phyloP scores from a whole-genome alignment of 202 grass and related monocot genomes.

The Schoenoplectus triqueter region DNA sequence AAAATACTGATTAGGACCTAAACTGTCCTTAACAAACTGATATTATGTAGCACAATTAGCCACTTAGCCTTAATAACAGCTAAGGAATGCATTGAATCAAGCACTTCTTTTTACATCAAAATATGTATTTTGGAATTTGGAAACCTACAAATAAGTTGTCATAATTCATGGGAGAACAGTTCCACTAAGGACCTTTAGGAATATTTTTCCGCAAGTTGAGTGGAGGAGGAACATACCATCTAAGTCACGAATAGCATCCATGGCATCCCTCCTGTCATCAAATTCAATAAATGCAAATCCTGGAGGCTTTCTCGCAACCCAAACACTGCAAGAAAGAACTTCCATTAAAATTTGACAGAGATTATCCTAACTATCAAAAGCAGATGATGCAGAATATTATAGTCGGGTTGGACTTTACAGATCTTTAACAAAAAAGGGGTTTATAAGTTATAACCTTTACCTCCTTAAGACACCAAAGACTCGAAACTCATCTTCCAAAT shows the following conservation, averaged over 20 bases:
- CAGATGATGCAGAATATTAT: neutral
- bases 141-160: too few species aligned
- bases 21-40: neutral
- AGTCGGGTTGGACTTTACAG: neutral
- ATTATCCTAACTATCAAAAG: neutral
- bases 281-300: constrained; percentile 91
- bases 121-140: too few species aligned
- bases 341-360: constrained; percentile 17
- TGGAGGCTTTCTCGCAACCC: constrained; percentile 87
- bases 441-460: constrained; percentile 43
- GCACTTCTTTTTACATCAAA: too few species aligned
- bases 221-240: constrained; percentile 52
- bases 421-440: neutral
- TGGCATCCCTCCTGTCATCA: constrained; percentile 76
- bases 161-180: too few species aligned
- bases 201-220: neutral
- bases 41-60: neutral
- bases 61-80: too few species aligned
- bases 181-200: too few species aligned
- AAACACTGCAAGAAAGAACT: constrained; percentile 60
- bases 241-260: constrained; percentile 81
- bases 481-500: constrained; percentile 95
- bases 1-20: neutral
- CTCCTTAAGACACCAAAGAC: constrained; percentile 87
- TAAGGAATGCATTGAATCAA: neutral